Conservation (phyloP, 2,329 filamentous ascomycete species). For the Rhynchosporium graminicola region DNA sequence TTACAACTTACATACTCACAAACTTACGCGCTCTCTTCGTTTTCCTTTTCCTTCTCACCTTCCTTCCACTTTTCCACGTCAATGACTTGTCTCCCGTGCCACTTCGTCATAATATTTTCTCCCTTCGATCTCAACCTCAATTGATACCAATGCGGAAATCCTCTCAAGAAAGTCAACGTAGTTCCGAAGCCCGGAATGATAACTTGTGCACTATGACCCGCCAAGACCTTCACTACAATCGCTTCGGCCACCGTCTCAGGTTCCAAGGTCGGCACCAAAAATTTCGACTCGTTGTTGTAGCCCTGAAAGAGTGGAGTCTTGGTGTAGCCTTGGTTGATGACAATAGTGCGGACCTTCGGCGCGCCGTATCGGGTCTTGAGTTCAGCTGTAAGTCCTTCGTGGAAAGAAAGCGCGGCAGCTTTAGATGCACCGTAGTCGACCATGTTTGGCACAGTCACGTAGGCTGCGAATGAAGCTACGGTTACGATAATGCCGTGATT, state of each 20-base stretch:
- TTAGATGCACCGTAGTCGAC: constrained; percentile 70
- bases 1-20: not conserved
- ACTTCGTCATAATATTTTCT: constrained; percentile 35
- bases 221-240: constrained; percentile 60
- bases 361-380: constrained; percentile 61
- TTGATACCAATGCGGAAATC: constrained; percentile 65
- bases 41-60: constrained; percentile 30
- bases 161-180: constrained; percentile 48
- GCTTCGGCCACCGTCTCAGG: constrained; percentile 65
- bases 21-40: constrained; percentile 34
- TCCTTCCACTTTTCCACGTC: constrained; percentile 37
- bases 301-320: constrained; percentile 61
- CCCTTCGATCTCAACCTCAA: constrained; percentile 49
- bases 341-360: constrained; percentile 63
- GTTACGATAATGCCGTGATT: constrained; percentile 77
- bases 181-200: constrained; percentile 51
- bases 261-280: constrained; percentile 55
- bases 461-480: constrained; percentile 65
- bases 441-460: constrained; percentile 60
- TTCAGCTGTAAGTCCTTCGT: constrained; percentile 64
- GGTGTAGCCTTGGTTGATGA: constrained; percentile 64
- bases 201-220: constrained; percentile 58
- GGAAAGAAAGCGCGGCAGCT: constrained; percentile 65
- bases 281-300: constrained; percentile 52
- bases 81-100: constrained; percentile 39